Percentiles rank a stretch among this genome's conserved stretches.
phyloP scores from a whole-genome alignment of 1,284 basidiomycete genomes.

The Neonothopanus nambi region DNA sequence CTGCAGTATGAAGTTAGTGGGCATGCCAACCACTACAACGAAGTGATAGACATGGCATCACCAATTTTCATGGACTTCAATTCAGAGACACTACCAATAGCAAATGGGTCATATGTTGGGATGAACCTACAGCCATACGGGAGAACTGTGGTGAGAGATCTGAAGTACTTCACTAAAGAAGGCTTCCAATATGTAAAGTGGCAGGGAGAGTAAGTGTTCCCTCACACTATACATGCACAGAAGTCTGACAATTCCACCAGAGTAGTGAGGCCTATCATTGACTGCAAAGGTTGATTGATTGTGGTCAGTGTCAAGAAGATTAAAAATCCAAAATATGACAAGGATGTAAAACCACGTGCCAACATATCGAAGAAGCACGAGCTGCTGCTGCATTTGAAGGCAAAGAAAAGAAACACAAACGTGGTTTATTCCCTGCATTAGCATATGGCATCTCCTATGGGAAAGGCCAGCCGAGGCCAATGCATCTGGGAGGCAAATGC shows the following conservation, averaged over 20 bases:
- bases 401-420: background rate
- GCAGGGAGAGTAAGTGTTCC: background rate
- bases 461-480: background rate
- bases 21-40: too few species aligned
- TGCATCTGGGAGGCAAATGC: background rate
- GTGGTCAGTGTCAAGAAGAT: background rate
- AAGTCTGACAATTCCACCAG: too few species aligned
- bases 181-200: background rate
- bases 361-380: background rate
- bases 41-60: too few species aligned
- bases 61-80: background rate
- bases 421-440: background rate
- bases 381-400: background rate
- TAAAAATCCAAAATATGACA: background rate
- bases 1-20: too few species aligned
- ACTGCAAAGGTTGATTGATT: background rate
- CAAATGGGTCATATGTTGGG: background rate
- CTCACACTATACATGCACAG: too few species aligned
- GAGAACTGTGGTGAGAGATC: background rate
- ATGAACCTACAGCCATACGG: background rate
- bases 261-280: background rate
- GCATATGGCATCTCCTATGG: background rate
- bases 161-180: background rate
- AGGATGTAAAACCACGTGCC: background rate
- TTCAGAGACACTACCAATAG: background rate